A percentile compares a stretch with the other conserved stretches of the same genome.
These are phyloP conservation scores for Wickerhamomyces rabaulensis DNA, from an alignment of 805 yeast species.

Conservation along the genomic window DNA sequence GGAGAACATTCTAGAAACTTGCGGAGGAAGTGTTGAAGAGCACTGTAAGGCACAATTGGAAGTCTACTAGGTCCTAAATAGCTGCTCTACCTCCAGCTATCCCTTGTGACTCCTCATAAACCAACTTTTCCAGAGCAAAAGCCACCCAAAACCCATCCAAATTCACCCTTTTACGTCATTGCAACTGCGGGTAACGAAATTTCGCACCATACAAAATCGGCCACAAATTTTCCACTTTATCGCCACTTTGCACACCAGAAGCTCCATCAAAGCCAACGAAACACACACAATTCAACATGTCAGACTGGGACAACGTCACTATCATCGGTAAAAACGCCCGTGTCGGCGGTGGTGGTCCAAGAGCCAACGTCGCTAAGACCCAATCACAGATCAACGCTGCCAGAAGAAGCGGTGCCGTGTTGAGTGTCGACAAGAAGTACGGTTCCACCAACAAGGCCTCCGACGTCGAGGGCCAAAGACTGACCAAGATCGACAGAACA, in stretches of 20 bases:
- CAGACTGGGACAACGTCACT: slow-evolving; percentile 92
- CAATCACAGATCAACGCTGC: slow-evolving; percentile 84
- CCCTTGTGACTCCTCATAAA: too few relatives aligned
- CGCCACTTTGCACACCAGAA: background rate
- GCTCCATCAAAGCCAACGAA: background rate
- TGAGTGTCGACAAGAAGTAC: slow-evolving; percentile 92
- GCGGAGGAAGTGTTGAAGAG: too few relatives aligned
- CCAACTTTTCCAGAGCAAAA: too few relatives aligned
- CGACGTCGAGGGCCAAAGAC: slow-evolving; percentile 89
- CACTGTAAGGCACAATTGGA: too few relatives aligned
- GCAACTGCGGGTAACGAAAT: background rate
- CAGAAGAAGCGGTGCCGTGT: slow-evolving; percentile 83
- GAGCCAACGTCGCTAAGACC: slow-evolving; percentile 76
- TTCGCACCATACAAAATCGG: background rate
- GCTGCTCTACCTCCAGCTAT: too few relatives aligned
- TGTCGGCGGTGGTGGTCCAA: slow-evolving; percentile 84
- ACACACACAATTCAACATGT: slow-evolving; percentile 25
- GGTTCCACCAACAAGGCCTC: slow-evolving; percentile 54
- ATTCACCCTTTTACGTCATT: too few relatives aligned
- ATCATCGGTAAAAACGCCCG: slow-evolving; percentile 86
- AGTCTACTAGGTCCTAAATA: too few relatives aligned
- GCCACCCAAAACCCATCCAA: too few relatives aligned
- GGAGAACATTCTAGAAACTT: background rate
- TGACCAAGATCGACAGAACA: slow-evolving; percentile 88
- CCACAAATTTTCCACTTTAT: background rate